phyloP scores from a whole-genome alignment of 805 yeast genomes.

The Metschnikowia kofuensis region DNA sequence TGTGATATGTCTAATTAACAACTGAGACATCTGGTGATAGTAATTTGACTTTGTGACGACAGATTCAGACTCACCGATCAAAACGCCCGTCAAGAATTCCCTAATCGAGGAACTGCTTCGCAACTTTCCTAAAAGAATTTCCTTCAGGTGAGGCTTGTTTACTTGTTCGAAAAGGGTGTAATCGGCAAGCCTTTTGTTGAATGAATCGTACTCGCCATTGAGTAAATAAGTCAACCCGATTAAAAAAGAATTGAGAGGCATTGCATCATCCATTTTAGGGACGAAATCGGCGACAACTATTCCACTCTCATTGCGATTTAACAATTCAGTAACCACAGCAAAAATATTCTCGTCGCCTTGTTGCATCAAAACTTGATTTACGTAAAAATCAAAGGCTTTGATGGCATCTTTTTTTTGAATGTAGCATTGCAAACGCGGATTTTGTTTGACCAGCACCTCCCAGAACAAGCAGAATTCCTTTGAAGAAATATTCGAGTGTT shows the following conservation, averaged over 20 bases:
- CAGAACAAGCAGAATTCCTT: conserved; percentile 31
- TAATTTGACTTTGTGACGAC: conserved; percentile 23
- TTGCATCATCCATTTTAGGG: conserved; percentile 16
- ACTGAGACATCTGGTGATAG: conserved; percentile 29
- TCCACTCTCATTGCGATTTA: conserved; percentile 14
- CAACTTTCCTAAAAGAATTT: conserved; percentile 16
- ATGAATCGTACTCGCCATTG: conserved; percentile 25
- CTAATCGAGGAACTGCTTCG: conserved; percentile 16
- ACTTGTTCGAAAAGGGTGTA: conserved; percentile 20
- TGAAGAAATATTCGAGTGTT: conserved; percentile 13
- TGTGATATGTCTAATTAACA: conserved; percentile 1
- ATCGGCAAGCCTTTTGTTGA: conserved; percentile 22
- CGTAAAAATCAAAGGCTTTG: conserved; percentile 28
- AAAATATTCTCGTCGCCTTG: conserved; percentile 8
- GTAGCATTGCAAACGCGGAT: conserved; percentile 18
- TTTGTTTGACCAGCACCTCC: conserved; percentile 23
- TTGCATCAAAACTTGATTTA: conserved; percentile 11
- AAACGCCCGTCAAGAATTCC: conserved; percentile 22
- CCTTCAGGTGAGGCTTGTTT: conserved; percentile 9
- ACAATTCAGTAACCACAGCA: conserved; percentile 13
- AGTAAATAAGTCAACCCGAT: conserved; percentile 34
- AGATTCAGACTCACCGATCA: conserved; percentile 13
- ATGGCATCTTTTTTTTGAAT: conserved; percentile 20
- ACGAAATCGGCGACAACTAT: conserved; percentile 12
- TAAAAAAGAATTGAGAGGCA: conserved; percentile 27